Conservation (phyloP, 2,329 filamentous ascomycete genomes). For the Rhinocladiella mackenziei region DNA sequence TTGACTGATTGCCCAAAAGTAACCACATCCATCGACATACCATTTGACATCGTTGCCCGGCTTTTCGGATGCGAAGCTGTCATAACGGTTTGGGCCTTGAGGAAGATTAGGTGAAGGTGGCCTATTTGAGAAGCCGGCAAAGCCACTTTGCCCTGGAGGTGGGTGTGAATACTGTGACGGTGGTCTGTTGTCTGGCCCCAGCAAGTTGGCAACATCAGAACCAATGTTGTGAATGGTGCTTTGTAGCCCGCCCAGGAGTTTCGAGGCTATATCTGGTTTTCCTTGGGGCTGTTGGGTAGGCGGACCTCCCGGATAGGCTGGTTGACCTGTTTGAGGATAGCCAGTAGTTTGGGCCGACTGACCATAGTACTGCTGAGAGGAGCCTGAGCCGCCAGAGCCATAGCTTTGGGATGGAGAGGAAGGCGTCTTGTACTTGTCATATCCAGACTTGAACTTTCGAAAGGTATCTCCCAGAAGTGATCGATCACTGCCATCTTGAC, state of each 20-base stretch:
- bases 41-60: conserved; percentile 71
- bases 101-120: conserved; percentile 5
- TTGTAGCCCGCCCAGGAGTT: conserved; percentile 50
- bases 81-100: conserved; percentile 42
- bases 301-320: conserved; percentile 26
- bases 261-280: conserved; percentile 33
- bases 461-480: conserved; percentile 53
- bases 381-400: conserved; percentile 29
- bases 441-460: conserved; percentile 44
- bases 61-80: conserved; percentile 65
- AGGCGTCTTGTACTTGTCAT: conserved; percentile 28
- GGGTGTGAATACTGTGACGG: conserved; percentile 27
- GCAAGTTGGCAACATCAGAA: conserved; percentile 42
- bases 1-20: conserved; percentile 77
- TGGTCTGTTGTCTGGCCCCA: conserved; percentile 36
- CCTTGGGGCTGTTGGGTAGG: conserved; percentile 18
- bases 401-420: conserved; percentile 20
- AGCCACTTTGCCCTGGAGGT: conserved; percentile 12
- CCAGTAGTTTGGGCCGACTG: conserved; percentile 1
- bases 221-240: conserved; percentile 47
- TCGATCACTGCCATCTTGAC: conserved; percentile 42
- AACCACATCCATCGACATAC: conserved; percentile 76
- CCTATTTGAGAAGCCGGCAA: conserved; percentile 10
- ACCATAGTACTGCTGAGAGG: conserved; percentile 29
- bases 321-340: conserved; percentile 14